Evolutionary conservation across 2,329 filamentous ascomycete genomes (phyloP), one percentile per base, ranked within the genome.

Genomic region (Claviceps spartinae): DNA sequence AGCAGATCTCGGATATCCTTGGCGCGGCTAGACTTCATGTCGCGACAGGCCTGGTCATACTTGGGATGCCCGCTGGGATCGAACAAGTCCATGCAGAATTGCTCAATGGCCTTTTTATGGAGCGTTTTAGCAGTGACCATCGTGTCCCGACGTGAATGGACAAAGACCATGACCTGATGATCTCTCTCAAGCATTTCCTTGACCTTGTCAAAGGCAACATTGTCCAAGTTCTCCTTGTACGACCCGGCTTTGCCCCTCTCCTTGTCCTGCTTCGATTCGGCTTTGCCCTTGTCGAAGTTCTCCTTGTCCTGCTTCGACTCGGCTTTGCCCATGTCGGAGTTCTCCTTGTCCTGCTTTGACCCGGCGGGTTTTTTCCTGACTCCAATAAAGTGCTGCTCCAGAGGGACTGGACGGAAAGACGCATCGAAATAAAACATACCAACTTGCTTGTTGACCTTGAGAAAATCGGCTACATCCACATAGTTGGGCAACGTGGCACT

Each of bases 131-230:
- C 90, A 1, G 91, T 94, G 55, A 85, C 79, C 58, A 95, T 81
- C 0, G 94, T 98, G 60, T 99, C 94, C 64, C 95, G 90, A 26
- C 93, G 79, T 1, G 91, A 96, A 66, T 98, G 94, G 11, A 98
- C 94, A 66, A 99, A 98, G 0, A 99, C 91, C 94, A 99, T 98
- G 58, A 98, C 79, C 66, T 98, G 93, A 62, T 99, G 93, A n/a
- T 87, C 90, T 54, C 76, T 74, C 63, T 89, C 81, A 3, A 98
- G 75, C 90, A 98, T 96, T 50, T 93, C 86, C 59, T 83, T 85
- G 47, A 96, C 89, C 65, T 99, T 99, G 58, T 97, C 90, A 63
- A 94, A 98, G 0, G 88, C 82, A 2, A 88, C 83, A 24, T 77
- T 77, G 59, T 98, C 93, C 30, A 98, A 73, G 58, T 97, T 97